These are phyloP conservation scores for Carex littledalei DNA, from an alignment of 176 grass and related monocot genomes.

Conservation along the genomic window DNA sequence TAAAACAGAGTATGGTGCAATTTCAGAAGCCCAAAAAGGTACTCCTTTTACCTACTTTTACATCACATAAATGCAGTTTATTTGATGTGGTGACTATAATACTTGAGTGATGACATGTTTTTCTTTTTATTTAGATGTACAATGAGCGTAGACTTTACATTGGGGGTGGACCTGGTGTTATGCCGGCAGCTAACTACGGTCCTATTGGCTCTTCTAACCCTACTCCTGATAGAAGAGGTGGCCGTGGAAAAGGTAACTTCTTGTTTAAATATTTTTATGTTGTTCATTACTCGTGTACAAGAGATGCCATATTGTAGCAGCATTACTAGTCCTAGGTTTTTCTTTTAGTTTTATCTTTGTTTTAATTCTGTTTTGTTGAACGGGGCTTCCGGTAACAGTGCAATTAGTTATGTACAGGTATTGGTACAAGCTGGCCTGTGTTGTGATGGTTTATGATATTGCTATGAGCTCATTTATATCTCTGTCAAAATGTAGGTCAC, in stretches of 20 bases:
- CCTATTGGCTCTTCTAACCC: conserved; percentile 37
- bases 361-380: neutral
- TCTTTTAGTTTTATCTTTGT: neutral
- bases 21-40: conserved; percentile 99
- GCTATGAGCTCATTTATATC: neutral
- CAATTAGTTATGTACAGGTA: neutral
- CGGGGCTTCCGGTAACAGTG: neutral
- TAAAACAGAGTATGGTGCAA: conserved; percentile 99
- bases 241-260: conserved; percentile 64
- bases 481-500: conserved; percentile 39
- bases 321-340: neutral
- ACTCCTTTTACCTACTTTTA: neutral
- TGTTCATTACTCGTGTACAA: no score
- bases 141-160: conserved; percentile 81
- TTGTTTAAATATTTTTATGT: neutral
- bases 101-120: neutral
- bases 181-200: conserved; percentile 49
- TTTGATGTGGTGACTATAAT: neutral
- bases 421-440: neutral
- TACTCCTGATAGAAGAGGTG: conserved; percentile 61
- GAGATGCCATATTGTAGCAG: neutral
- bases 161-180: conserved; percentile 70
- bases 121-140: conserved; percentile 62
- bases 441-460: conserved; percentile 2
- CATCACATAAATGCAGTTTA: neutral